Evolutionary conservation across 192 early-diverging fungal species (phyloP).

Genomic region (Mortierella antarctica): DNA sequence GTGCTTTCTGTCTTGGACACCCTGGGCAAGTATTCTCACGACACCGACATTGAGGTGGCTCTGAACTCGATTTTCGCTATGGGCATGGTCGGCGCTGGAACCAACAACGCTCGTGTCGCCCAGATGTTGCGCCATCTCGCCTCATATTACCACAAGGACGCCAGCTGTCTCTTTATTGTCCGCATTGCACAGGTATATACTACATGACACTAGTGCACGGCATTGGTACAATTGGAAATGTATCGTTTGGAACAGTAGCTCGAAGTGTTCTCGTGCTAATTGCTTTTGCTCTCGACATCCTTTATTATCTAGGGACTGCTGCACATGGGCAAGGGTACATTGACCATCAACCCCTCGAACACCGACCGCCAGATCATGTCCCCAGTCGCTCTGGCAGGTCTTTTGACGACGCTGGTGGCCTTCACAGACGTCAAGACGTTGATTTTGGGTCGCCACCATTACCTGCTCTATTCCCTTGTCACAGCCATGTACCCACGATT

Average conservation of each 20-base stretch:
- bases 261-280: not conserved
- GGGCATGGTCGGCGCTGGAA: constrained; percentile 98
- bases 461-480: constrained; percentile 92
- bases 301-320: constrained; percentile 69
- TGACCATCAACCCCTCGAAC: constrained; percentile 96
- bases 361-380: constrained; percentile 93
- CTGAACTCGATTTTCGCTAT: constrained; percentile 98
- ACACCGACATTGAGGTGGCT: constrained; percentile 95
- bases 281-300: not conserved
- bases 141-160: constrained; percentile 96
- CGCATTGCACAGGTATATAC: constrained; percentile 77
- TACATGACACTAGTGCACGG: not conserved
- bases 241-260: not conserved
- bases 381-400: constrained; percentile 85
- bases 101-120: constrained; percentile 98
- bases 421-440: constrained; percentile 93
- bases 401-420: constrained; percentile 90
- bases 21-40: constrained; percentile 98
- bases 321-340: constrained; percentile 99
- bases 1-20: constrained; percentile 92
- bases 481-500: constrained; percentile 98
- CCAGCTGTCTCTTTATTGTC: constrained; percentile 87
- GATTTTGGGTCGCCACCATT: constrained; percentile 91
- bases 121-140: constrained; percentile 98
- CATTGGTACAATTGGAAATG: not conserved